Base-by-base conservation (phyloP, 2,329 filamentous ascomycete genomes). In the Penicillium occitanis region DNA sequence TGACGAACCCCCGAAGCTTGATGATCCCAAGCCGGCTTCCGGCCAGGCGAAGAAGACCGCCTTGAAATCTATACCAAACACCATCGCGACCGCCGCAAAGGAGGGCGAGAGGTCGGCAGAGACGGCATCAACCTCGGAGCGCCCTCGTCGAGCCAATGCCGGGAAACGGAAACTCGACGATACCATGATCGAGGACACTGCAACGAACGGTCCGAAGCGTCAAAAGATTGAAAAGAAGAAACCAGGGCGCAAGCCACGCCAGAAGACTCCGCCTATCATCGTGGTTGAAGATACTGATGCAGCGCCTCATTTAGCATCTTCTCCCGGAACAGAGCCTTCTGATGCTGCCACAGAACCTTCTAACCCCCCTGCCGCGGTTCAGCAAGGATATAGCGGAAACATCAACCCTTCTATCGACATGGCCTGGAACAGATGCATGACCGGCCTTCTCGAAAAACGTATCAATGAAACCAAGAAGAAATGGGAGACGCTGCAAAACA, bases 61-160 rank as follows among this genome's bases (percentile, higher is more conserved):
- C 5, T 7, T 40, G 33, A 40, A 37, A 37, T 22, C 6, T 19
- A 37, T 25, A 8, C 11, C 10, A 13, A 25, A 35, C 14, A 7
- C 2, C 2, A 22, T 19, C 14, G 22, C 13, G 17, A 33, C 17
- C 2, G 17, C n/a, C 37, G 28, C 25, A 1, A 30, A 19, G 2
- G 30, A 42, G 6, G 14, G n/a, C 48, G 22, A 51, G 19, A 28
- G 44, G 14, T 8, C 35, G 6, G 13, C 35, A 30, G 22, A 55
- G 5, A 19, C 50, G 7, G 25, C 14, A n/a, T 30, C 61, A 63
- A 19, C 11, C 22, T 42, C 30, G 11, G n/a, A 58, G 14, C 62
- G 62, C 40, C 62, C 62, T 48, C 62, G 51, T 30, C 50, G 62
- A 19, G 6, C 8, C 8, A 44, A 40, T n/a, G 62, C 62, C 2